These are phyloP conservation scores for Camelina hispida DNA, from an alignment of 345 rosid genomes.

Conservation along the genomic window DNA sequence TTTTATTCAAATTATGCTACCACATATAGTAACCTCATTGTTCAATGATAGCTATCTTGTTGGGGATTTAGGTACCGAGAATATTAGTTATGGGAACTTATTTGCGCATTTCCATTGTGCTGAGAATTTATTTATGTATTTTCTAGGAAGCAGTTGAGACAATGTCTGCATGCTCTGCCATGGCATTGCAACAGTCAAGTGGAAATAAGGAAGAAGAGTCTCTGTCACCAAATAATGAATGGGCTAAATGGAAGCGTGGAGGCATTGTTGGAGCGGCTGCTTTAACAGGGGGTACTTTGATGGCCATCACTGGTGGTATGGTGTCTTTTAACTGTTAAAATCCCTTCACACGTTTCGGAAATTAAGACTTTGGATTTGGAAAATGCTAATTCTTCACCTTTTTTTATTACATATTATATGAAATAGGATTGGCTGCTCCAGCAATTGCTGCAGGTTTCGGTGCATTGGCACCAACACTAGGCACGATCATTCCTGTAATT, in stretches of 20 bases:
- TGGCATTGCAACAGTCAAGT: conserved; percentile 73
- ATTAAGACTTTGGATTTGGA: not conserved
- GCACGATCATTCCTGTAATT: conserved; percentile 85
- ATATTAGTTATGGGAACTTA: not conserved
- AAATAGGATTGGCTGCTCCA: conserved; percentile 94
- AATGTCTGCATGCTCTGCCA: conserved; percentile 89
- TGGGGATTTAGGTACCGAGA: not conserved
- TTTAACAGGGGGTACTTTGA: conserved; percentile 85
- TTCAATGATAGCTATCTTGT: conserved; percentile 1
- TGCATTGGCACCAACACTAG: conserved; percentile 93
- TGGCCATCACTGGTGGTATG: conserved; percentile 97
- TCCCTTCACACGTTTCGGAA: not conserved
- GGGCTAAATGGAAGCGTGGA: conserved; percentile 94
- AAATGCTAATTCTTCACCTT: not conserved
- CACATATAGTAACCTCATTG: not conserved
- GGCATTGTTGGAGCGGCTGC: conserved; percentile 98
- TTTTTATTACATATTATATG: conserved; percentile 13
- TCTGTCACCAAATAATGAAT: conserved; percentile 52
- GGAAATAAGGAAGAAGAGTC: conserved; percentile 63
- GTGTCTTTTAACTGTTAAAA: conserved; percentile 15
- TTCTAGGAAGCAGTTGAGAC: conserved; percentile 60
- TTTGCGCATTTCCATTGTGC: conserved; percentile 3
- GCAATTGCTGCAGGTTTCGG: conserved; percentile 97
- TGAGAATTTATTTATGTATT: not conserved
- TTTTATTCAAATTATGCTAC: not conserved